Evolutionary conservation across 1,139 yeast species (phyloP).

Genomic region (Debaryomyces sp.): DNA sequence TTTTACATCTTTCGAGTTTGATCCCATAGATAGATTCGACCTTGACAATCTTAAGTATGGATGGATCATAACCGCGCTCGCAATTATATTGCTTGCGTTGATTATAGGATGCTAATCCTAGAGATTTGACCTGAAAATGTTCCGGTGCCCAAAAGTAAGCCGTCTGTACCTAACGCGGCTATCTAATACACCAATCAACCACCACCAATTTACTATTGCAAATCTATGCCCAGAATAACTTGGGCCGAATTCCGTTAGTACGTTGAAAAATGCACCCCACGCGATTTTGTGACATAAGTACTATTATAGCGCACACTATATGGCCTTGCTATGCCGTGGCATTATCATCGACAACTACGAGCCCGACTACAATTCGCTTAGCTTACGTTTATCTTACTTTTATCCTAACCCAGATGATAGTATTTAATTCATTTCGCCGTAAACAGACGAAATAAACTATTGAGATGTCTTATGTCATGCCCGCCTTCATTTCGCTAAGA

Average conservation of each 20-base stretch:
- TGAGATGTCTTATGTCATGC: background rate
- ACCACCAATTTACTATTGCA: background rate
- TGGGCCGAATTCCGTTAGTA: background rate
- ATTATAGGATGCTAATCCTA: constrained; percentile 4
- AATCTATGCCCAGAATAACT: background rate
- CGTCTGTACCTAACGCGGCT: background rate
- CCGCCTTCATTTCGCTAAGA: background rate
- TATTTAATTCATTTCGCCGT: background rate
- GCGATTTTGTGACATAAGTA: background rate
- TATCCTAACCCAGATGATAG: background rate
- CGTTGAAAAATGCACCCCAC: background rate
- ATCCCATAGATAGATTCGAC: constrained; percentile 28
- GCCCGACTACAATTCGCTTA: background rate
- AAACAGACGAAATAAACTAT: background rate
- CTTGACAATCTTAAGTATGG: constrained; percentile 23
- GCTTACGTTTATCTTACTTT: background rate
- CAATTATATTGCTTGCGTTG: constrained; percentile 6
- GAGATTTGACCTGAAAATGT: background rate
- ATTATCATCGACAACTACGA: background rate
- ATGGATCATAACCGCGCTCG: constrained; percentile 18
- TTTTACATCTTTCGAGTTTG: constrained; percentile 16
- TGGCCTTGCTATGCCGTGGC: background rate
- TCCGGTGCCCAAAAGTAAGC: background rate
- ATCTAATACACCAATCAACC: background rate
- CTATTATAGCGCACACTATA: background rate